Base-by-base conservation (phyloP, 179 eudicot species). In the Kewa caespitosa region DNA sequence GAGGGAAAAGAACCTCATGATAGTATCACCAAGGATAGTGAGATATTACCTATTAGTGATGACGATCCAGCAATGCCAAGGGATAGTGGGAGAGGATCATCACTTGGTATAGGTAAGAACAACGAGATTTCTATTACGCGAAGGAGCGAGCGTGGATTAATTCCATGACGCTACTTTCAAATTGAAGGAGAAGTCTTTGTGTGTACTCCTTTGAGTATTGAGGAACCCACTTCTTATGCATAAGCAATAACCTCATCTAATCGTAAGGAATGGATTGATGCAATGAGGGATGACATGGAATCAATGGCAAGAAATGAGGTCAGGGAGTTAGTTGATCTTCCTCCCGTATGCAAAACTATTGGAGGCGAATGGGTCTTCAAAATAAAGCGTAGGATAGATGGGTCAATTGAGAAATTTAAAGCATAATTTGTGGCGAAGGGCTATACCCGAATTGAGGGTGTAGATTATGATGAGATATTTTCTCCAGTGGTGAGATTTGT, bases 261-360 rank as follows among this genome's bases (percentile, higher is more conserved):
- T 46, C 5, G 6, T 46, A 2, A 46, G 18, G 52, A 46, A 12
- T 46, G 52, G 52, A 46, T 46, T 15, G 52, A 5, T 4, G 52
- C 52, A 46, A 46, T 46, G 52, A 46, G 15, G 52, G 52, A 46
- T 46, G 52, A 46, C 18, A 2, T 46, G 52, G 52, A 46, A 4
- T 46, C 52, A 5, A 46, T 25, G 52, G 52, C 74, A 70, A 70
- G 22, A 39, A 34, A 46, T 15, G 61, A 70, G 20, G 61, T 69
- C 18, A 23, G 62, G 74, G 61, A 70, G 20, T 70, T 70, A 33
- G 12, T 70, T 70, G 61, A 70, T 15, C 62, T 70, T 30, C 74
- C 54, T 6, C 39, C 74, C 48, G 33, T 36, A 2, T 39, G 39
- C 7, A 70, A 70, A 18, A 22, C 63, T 10, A 57, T 57, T 10